Evolutionary conservation across 805 yeast genomes (phyloP).

Genomic region (Candida taoyuanica): DNA sequence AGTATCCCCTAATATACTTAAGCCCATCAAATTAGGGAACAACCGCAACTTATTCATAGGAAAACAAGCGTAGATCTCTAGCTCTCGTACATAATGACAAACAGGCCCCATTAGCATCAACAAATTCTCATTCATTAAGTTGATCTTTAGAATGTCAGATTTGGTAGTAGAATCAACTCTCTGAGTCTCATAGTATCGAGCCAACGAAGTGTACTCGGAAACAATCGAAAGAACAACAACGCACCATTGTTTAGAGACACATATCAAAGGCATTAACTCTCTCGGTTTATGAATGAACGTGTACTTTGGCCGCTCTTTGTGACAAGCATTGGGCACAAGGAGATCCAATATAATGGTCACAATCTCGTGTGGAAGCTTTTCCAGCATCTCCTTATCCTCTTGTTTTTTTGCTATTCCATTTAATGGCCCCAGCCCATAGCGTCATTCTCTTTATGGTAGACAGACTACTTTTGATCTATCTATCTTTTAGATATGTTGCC

Average conservation of each 20-base stretch:
- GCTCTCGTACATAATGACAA: slow-evolving; percentile 8
- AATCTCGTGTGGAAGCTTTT: slow-evolving; percentile 15
- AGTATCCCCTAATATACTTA: slow-evolving; percentile 16
- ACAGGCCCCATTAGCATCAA: neutral
- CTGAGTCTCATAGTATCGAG: slow-evolving; percentile 11
- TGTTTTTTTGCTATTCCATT: no score
- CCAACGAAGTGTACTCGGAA: slow-evolving; percentile 11
- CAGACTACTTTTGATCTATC: no score
- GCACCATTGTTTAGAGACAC: slow-evolving; percentile 13
- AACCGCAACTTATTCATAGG: neutral
- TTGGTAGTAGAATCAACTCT: neutral
- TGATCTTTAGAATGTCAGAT: neutral
- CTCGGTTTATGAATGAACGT: slow-evolving; percentile 10
- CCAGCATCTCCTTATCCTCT: slow-evolving; percentile 6
- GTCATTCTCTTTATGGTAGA: no score
- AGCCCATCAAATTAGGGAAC: slow-evolving; percentile 11
- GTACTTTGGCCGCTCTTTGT: slow-evolving; percentile 9
- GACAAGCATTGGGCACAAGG: slow-evolving; percentile 2
- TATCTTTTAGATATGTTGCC: no score
- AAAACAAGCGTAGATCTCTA: slow-evolving; percentile 4
- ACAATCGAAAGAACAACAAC: slow-evolving; percentile 6
- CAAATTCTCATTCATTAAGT: neutral
- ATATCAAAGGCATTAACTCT: slow-evolving; percentile 6
- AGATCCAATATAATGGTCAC: slow-evolving; percentile 1
- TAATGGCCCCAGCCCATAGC: no score